Conservation (phyloP, 495 filamentous ascomycete species). For the Oidiodendron maius region DNA sequence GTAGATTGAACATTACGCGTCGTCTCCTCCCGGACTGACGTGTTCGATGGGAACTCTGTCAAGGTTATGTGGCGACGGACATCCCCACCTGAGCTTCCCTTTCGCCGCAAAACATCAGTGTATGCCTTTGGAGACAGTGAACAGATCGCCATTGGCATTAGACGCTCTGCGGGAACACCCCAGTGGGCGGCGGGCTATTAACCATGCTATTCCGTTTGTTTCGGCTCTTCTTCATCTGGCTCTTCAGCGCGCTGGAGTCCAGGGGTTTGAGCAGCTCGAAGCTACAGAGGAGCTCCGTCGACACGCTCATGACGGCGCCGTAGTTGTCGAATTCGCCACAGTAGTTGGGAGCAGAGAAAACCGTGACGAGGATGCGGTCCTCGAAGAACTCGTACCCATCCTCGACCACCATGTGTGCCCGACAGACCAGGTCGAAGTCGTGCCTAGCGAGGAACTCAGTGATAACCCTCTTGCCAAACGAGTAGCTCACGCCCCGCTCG, state of each 20-base stretch:
- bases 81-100: no score
- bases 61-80: no score
- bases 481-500: conserved; percentile 95
- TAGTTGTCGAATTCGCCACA: conserved; percentile 99
- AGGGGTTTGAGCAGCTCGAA: conserved; percentile 96
- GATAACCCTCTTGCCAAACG: conserved; percentile 98
- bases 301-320: conserved; percentile 98
- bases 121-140: no score
- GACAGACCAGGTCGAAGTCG: conserved; percentile 95
- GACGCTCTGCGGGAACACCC: conserved; percentile 45
- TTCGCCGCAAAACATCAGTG: no score
- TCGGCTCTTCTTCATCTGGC: conserved; percentile 96
- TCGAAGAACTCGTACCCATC: conserved; percentile 99
- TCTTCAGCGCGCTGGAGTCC: conserved; percentile 95
- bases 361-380: conserved; percentile 90
- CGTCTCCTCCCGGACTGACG: no score
- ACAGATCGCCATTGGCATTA: no score
- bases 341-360: conserved; percentile 98
- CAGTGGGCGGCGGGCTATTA: conserved; percentile 77
- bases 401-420: conserved; percentile 99
- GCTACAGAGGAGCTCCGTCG: conserved; percentile 85
- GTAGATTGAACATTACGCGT: no score
- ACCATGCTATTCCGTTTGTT: conserved; percentile 86
- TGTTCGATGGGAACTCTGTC: no score
- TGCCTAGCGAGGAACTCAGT: conserved; percentile 91